phyloP scores from a whole-genome alignment of 2,329 filamentous ascomycete species.

The Exophiala spinifera region DNA sequence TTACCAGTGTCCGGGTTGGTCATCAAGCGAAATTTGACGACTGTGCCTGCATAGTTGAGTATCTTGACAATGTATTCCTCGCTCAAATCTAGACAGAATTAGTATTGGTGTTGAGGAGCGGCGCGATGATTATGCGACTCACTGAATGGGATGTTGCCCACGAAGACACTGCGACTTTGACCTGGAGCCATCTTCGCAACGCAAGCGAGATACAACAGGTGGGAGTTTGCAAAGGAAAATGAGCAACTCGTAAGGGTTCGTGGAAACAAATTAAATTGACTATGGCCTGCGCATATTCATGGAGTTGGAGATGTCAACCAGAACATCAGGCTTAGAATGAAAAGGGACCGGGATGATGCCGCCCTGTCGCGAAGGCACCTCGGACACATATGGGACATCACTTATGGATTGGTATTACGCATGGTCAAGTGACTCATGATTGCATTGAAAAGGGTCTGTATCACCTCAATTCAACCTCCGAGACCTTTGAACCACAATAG shows the following conservation, averaged over 20 bases:
- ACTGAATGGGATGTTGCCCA: slow-evolving; percentile 64
- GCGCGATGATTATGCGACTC: slow-evolving; percentile 66
- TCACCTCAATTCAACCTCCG: no score
- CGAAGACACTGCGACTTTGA: slow-evolving; percentile 44
- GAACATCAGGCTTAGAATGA: neutral
- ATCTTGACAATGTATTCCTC: slow-evolving; percentile 96
- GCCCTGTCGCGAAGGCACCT: no score
- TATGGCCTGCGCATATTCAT: neutral
- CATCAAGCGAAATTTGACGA: slow-evolving; percentile 87
- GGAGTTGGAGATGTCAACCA: neutral
- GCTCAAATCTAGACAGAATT: slow-evolving; percentile 67
- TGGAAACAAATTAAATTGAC: no score
- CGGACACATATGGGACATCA: no score
- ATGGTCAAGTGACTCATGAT: no score
- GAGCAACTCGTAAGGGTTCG: no score
- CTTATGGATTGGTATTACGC: no score
- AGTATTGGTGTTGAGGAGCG: slow-evolving; percentile 5
- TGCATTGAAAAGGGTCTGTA: no score
- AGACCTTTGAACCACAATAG: no score
- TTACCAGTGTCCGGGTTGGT: slow-evolving; percentile 93
- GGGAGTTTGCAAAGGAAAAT: neutral
- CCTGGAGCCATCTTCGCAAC: slow-evolving; percentile 42
- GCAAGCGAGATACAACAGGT: neutral
- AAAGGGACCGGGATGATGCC: no score
- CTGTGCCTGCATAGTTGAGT: slow-evolving; percentile 83